Percentiles rank a stretch among this genome's conserved stretches.
Conservation (phyloP, 805 yeast genomes). For the Metschnikowia similis region DNA sequence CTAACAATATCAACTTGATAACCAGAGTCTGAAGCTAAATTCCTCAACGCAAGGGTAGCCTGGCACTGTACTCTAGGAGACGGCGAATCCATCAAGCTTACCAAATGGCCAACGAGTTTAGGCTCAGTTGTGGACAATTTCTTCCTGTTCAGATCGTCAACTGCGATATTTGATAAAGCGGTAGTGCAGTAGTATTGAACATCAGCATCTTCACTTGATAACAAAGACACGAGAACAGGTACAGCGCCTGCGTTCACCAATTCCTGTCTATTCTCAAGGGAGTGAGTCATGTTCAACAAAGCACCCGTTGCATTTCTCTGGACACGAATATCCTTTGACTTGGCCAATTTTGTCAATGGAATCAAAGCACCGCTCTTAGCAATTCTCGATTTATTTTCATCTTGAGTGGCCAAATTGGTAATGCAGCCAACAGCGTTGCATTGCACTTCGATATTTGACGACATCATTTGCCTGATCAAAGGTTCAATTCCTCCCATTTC, state of each 20-base stretch:
- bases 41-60: constrained; percentile 93
- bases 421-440: constrained; percentile 99
- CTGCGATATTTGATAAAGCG: constrained; percentile 94
- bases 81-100: constrained; percentile 86
- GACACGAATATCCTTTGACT: constrained; percentile 89
- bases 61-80: constrained; percentile 97
- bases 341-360: constrained; percentile 91
- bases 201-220: constrained; percentile 86
- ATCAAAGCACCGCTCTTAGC: constrained; percentile 95
- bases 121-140: constrained; percentile 90
- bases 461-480: constrained; percentile 94
- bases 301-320: constrained; percentile 99
- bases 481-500: constrained; percentile 99
- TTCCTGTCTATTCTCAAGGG: constrained; percentile 93
- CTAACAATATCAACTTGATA: constrained; percentile 95
- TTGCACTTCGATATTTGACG: constrained; percentile 94
- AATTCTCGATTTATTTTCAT: constrained; percentile 91
- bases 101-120: constrained; percentile 80
- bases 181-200: constrained; percentile 98
- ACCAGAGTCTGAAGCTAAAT: constrained; percentile 91
- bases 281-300: constrained; percentile 94
- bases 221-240: constrained; percentile 85
- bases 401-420: constrained; percentile 96
- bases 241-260: constrained; percentile 97
- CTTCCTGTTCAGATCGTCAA: constrained; percentile 86